These are phyloP conservation scores for Malassezia furfur DNA, from an alignment of 1,284 basidiomycete genomes.

Conservation along the genomic window DNA sequence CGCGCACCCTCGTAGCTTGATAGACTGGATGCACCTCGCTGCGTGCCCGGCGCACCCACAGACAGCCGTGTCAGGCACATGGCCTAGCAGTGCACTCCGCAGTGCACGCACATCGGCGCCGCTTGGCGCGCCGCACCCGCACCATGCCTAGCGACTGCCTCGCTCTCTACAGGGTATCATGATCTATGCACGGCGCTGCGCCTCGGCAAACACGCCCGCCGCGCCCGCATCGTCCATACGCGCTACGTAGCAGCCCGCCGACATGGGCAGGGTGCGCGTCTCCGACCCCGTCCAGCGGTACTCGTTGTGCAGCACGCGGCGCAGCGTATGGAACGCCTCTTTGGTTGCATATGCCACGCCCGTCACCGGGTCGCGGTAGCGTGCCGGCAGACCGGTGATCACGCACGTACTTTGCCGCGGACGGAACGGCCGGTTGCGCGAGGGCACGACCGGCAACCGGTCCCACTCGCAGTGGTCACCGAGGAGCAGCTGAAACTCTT, in stretches of 20 bases:
- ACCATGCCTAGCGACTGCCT: too few species aligned
- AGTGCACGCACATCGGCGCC: too few species aligned
- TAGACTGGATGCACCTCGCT: too few species aligned
- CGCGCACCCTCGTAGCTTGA: too few species aligned
- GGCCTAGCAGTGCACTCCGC: too few species aligned
- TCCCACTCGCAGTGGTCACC: conserved; percentile 55
- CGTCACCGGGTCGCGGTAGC: conserved; percentile 65
- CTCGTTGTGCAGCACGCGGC: conserved; percentile 55
- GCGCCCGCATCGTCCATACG: conserved; percentile 21
- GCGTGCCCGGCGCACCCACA: too few species aligned
- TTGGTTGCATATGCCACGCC: conserved; percentile 66
- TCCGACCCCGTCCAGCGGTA: conserved; percentile 28
- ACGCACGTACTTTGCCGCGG: conserved; percentile 49
- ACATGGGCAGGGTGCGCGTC: conserved; percentile 15
- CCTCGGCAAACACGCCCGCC: conserved; percentile 15
- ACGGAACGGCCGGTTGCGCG: conserved; percentile 49
- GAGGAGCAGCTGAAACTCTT: conserved; percentile 67
- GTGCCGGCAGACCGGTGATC: conserved; percentile 51
- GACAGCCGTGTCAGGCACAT: too few species aligned
- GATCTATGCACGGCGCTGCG: neutral
- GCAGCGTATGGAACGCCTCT: conserved; percentile 59
- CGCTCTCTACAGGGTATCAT: neutral
- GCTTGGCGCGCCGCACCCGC: too few species aligned
- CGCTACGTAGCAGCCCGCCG: conserved; percentile 26
- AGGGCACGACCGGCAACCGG: conserved; percentile 46